phyloP scores from a whole-genome alignment of 2,329 filamentous ascomycete species.

The Penicillium olsonii region DNA sequence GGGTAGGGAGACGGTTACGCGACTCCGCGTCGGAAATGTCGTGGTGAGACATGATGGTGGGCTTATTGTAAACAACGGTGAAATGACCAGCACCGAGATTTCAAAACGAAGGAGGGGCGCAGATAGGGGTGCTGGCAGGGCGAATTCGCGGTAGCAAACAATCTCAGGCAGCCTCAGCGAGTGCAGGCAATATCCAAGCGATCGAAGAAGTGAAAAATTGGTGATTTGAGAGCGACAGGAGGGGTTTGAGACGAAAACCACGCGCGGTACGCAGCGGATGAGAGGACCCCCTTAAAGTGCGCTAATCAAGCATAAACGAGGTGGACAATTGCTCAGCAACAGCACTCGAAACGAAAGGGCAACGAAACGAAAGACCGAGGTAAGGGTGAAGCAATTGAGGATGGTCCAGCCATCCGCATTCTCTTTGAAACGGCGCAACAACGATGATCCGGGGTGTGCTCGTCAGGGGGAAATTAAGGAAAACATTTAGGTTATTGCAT shows the following conservation, averaged over 20 bases:
- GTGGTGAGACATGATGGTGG: constrained; percentile 31
- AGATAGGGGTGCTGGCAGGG: constrained; percentile 23
- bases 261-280: constrained; percentile 13
- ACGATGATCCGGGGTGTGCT: constrained; percentile 31
- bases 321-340: constrained; percentile 13
- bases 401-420: constrained; percentile 16
- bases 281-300: constrained; percentile 8
- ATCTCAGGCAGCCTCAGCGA: not conserved
- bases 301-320: not conserved
- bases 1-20: constrained; percentile 85
- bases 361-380: constrained; percentile 18
- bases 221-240: constrained; percentile 6
- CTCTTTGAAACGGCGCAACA: constrained; percentile 26
- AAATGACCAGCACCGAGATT: constrained; percentile 18
- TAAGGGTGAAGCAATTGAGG: constrained; percentile 15
- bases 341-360: constrained; percentile 8
- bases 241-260: constrained; percentile 7
- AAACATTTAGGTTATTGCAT: constrained; percentile 9
- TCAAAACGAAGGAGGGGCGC: constrained; percentile 17
- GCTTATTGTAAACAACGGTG: constrained; percentile 4
- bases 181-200: not conserved
- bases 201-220: not conserved
- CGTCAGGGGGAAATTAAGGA: constrained; percentile 15
- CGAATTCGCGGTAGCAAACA: constrained; percentile 11
- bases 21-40: constrained; percentile 43